Evolutionary conservation across 306 rosid genomes (phyloP), one percentile per base, ranked within the genome.

Genomic region (Arachis stenosperma): DNA sequence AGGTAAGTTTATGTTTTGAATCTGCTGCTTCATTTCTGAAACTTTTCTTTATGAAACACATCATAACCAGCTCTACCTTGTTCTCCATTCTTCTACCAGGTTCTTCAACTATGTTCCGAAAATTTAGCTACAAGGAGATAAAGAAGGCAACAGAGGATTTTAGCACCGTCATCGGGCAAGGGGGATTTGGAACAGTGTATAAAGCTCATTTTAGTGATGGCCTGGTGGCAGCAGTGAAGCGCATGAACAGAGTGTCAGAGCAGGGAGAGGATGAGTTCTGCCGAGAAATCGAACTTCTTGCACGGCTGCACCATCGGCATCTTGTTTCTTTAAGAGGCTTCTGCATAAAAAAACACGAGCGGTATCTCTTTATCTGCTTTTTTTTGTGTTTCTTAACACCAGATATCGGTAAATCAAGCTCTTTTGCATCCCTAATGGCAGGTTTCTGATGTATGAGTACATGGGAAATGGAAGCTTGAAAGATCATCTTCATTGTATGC

Each of bases 391-490:
- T 58, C 4, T 83, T 74, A 76, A 56, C 52, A 33, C 78, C 27
- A 3, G 78, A 37, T 75, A 59, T 66, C 40, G 15, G 70, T 36
- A 30, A 78, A 74, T 77, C 64, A 56, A 70, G 77, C 80, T 50
- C 61, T 69, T 81, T 33, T 76, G 63, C 60, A 33, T 75, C 42
- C 81, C 68, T 79, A 68, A 67, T 84, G 81, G 77, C 90, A 95
- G 99, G 95, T 91, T 91, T 88, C 88, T 95, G 57, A 67, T 95
- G 83, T 95, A 91, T 22, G 99, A 95, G 85, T 83, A 88, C 86
- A 91, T 95, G 99, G 96, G 85, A 74, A 94, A 91, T 72, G 99
- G 99, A 73, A 95, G 98, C 97, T 83, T 95, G 86, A 88, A 91
- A 82, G 99, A 95, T 81, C 97, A 91, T 90, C 96, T 95, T 81